A percentile compares a stretch with the other conserved stretches of the same genome.
phyloP scores from a whole-genome alignment of 768 basidiomycete species.

The Xerocomus spinulosus region DNA sequence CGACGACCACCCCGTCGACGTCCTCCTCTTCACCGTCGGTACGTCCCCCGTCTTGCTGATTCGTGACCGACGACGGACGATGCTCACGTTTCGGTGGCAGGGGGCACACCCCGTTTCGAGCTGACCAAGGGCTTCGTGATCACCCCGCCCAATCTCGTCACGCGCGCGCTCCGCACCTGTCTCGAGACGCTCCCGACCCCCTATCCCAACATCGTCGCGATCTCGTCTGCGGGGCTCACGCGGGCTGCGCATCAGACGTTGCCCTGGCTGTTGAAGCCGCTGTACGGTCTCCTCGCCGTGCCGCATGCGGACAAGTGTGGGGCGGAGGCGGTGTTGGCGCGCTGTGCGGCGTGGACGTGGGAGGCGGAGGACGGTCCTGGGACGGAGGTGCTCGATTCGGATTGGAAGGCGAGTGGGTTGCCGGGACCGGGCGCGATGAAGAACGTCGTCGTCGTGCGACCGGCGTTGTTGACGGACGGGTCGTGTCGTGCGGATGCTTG shows the following conservation, averaged over 20 bases:
- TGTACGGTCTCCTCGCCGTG: conserved; percentile 43
- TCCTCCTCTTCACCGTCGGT: conserved; percentile 62
- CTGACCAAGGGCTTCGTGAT: conserved; percentile 46
- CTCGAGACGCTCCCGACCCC: conserved; percentile 49
- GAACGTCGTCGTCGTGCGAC: conserved; percentile 44
- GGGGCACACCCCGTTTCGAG: conserved; percentile 37
- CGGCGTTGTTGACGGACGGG: conserved; percentile 58
- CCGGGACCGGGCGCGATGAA: conserved; percentile 43
- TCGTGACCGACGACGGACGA: no score
- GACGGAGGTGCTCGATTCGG: conserved; percentile 38
- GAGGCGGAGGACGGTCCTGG: conserved; percentile 39
- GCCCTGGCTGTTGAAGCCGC: conserved; percentile 43
- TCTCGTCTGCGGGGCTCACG: conserved; percentile 53
- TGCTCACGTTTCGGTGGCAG: conserved; percentile 6
- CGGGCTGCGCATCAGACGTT: conserved; percentile 40
- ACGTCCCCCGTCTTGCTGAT: no score
- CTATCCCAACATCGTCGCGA: conserved; percentile 47
- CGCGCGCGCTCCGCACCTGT: conserved; percentile 50
- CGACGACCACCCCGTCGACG: conserved; percentile 38
- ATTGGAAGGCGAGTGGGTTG: conserved; percentile 39
- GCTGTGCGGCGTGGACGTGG: conserved; percentile 53
- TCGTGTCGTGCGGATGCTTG: conserved; percentile 32
- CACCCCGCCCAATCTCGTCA: conserved; percentile 53
- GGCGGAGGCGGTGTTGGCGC: conserved; percentile 45
- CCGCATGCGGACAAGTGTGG: conserved; percentile 63